Base-by-base conservation (phyloP, 2,329 filamentous ascomycete species). In the Dactylellina leptospora region DNA sequence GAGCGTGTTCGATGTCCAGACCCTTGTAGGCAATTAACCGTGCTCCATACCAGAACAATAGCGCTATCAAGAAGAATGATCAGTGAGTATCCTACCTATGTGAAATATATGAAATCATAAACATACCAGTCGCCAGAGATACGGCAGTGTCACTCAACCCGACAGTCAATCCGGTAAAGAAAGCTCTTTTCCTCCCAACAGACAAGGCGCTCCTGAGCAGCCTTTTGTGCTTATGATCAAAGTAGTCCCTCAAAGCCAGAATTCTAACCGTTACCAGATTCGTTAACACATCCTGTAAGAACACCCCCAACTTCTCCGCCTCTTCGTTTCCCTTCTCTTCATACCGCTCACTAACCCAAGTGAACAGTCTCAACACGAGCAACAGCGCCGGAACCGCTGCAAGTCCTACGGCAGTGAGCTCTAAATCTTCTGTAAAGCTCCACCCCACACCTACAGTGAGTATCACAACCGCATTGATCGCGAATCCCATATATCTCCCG, bases 31-130 rank as follows among this genome's bases (percentile, higher is more conserved):
- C 82, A 4, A 90, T 83, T 9, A 96, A 82, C 0, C 85, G 80
- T 0, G 88, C 86, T 1, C 90, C 91, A 77, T 93, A 96, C 81
- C 89, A 96, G 78, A 96, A 95, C 8, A 96, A 85, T 2, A 96
- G 81, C 0, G 92, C 91, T 77, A 54, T 40, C 6, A 44, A 18
- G 36, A 22, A 33, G 18, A 40, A 8, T 18, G 18, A 38, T 38
- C 3, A 38, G 47, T 38, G 50, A 23, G 38, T 51, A 16, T 10
- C 20, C 30, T 16, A n/a, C 18, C 63, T 45, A 33, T 16, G 11
- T 11, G n/a, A 38, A 56, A 22, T 22, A 18, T 42, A 10, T 18
- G 4, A 23, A 22, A 30, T 4, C 20, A 16, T 11, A 20, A 30
- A 72, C 80, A 76, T 76, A 83, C 82, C 81, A 40, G 87, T 88